These are phyloP conservation scores for Fraxinus greggii DNA, from an alignment of 305 asterid genomes.

Conservation along the genomic window DNA sequence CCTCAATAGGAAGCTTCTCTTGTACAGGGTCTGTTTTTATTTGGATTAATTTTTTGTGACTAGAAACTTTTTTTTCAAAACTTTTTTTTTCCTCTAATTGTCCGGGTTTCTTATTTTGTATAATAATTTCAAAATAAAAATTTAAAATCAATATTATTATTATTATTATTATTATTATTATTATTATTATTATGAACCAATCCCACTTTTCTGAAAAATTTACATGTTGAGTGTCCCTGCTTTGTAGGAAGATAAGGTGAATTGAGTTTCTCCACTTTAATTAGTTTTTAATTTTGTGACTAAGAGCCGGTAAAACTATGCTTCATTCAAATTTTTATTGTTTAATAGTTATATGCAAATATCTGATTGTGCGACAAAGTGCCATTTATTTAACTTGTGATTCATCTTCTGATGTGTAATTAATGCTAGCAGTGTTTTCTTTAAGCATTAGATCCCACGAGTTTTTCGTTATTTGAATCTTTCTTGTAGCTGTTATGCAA, in stretches of 20 bases:
- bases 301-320: neutral
- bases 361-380: neutral
- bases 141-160: neutral
- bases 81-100: no score
- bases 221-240: neutral
- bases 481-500: slow-evolving; percentile 79
- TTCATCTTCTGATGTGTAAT: neutral
- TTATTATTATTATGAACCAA: neutral
- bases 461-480: slow-evolving; percentile 17
- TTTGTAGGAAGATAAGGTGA: neutral
- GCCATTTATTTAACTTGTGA: slow-evolving; percentile 3
- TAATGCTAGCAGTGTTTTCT: slow-evolving; percentile 8
- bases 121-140: neutral
- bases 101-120: neutral
- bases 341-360: neutral
- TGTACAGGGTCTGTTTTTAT: neutral
- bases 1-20: neutral
- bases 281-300: neutral
- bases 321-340: neutral
- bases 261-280: neutral
- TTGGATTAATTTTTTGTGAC: neutral
- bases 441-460: slow-evolving; percentile 4
- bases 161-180: neutral
- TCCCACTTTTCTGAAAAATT: neutral
- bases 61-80: neutral